Conservation (phyloP, 2,329 filamentous ascomycete genomes). For the Hypoxylon sp. region DNA sequence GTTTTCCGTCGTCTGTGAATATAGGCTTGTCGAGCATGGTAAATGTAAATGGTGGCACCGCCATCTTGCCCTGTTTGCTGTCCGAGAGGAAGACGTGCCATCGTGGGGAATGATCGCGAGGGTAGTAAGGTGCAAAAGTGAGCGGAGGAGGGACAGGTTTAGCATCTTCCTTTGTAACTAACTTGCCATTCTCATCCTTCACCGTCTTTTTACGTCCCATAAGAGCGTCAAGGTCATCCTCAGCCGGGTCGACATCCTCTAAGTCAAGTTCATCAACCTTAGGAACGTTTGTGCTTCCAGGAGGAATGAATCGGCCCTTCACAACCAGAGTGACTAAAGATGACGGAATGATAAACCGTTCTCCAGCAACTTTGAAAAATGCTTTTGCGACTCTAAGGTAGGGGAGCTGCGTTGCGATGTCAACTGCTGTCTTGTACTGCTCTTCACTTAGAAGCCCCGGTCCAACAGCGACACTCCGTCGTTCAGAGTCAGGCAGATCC, state of each 20-base stretch:
- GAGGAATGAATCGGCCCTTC: slow-evolving; percentile 94
- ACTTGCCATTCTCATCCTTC: slow-evolving; percentile 73
- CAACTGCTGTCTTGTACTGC: slow-evolving; percentile 82
- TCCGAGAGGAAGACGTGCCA: slow-evolving; percentile 98
- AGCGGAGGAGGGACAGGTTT: slow-evolving; percentile 83
- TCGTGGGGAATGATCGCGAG: slow-evolving; percentile 87
- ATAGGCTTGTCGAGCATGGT: slow-evolving; percentile 91
- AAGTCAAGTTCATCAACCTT: slow-evolving; percentile 83
- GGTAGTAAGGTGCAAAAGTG: slow-evolving; percentile 91
- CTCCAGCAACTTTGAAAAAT: slow-evolving; percentile 98
- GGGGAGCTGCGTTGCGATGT: slow-evolving; percentile 87
- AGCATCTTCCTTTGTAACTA: slow-evolving; percentile 69
- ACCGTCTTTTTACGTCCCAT: slow-evolving; percentile 79
- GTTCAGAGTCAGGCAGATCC: slow-evolving; percentile 81
- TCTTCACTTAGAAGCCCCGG: slow-evolving; percentile 78
- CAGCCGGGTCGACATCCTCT: slow-evolving; percentile 91
- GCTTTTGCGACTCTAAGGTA: slow-evolving; percentile 88
- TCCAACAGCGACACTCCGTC: slow-evolving; percentile 79
- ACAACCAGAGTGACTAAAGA: slow-evolving; percentile 95
- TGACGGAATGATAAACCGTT: slow-evolving; percentile 91
- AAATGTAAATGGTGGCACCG: slow-evolving; percentile 97
- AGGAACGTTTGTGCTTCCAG: slow-evolving; percentile 82
- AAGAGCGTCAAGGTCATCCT: slow-evolving; percentile 90
- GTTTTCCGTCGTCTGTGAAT: slow-evolving; percentile 83
- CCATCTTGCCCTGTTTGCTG: slow-evolving; percentile 94